Evolutionary conservation across 805 yeast species (phyloP).

Genomic region (Starmerella etchellsii): DNA sequence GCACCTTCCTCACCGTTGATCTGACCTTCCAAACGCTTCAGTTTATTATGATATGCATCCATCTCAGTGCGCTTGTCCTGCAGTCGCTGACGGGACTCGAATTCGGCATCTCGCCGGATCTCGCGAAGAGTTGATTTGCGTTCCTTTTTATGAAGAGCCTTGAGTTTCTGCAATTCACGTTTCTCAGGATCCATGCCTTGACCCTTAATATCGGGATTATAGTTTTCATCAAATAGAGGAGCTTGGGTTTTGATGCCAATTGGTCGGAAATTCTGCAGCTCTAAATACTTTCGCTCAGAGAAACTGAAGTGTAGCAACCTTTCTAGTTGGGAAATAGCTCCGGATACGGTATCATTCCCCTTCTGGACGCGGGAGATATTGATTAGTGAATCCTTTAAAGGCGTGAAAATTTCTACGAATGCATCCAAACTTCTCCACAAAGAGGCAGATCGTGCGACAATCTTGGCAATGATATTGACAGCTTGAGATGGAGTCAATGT

Average conservation of each 20-base stretch:
- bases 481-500: not conserved
- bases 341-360: conserved; percentile 15
- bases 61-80: conserved; percentile 62
- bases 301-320: conserved; percentile 31
- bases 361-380: not conserved
- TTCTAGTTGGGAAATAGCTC: conserved; percentile 29
- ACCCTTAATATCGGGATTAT: conserved; percentile 88
- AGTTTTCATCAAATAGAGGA: conserved; percentile 91
- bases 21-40: conserved; percentile 74
- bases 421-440: conserved; percentile 25
- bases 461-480: conserved; percentile 4
- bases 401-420: conserved; percentile 23
- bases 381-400: conserved; percentile 12
- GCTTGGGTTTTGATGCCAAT: conserved; percentile 71
- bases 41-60: conserved; percentile 73
- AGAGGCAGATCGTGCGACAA: conserved; percentile 16
- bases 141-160: conserved; percentile 80
- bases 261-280: conserved; percentile 72
- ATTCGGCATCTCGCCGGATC: conserved; percentile 75
- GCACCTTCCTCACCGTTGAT: conserved; percentile 92
- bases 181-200: conserved; percentile 72
- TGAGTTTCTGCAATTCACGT: conserved; percentile 72
- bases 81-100: conserved; percentile 76
- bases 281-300: conserved; percentile 52
- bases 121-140: conserved; percentile 79